Conservation (phyloP, 192 early-diverging fungal genomes). For the Coemansia sp. region DNA sequence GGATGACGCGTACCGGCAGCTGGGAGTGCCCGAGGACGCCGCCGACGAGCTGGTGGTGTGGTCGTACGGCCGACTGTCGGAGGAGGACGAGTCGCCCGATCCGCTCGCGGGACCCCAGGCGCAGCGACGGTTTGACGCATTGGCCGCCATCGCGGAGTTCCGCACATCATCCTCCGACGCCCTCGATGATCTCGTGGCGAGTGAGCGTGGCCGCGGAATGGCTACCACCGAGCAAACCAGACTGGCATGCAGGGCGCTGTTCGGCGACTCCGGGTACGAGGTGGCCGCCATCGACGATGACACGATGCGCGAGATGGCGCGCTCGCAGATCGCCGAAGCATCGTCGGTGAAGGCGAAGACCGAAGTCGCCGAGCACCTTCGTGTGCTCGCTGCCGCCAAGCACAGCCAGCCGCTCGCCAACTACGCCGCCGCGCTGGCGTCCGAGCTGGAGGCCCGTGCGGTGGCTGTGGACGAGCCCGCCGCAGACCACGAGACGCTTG, state of each 20-base stretch:
- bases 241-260: conserved; percentile 49
- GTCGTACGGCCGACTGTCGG: conserved; percentile 51
- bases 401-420: conserved; percentile 20
- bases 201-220: conserved; percentile 58
- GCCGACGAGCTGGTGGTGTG: conserved; percentile 55
- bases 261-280: conserved; percentile 45
- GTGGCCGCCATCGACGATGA: conserved; percentile 30
- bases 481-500: neutral
- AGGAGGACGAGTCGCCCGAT: conserved; percentile 47
- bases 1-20: conserved; percentile 22
- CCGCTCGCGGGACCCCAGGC: conserved; percentile 22
- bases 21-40: conserved; percentile 55
- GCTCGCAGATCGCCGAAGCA: conserved; percentile 19
- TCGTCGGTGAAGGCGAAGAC: conserved; percentile 32
- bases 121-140: conserved; percentile 47
- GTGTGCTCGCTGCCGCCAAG: conserved; percentile 23
- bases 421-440: conserved; percentile 30
- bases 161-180: conserved; percentile 26
- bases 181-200: conserved; percentile 53
- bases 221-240: conserved; percentile 46
- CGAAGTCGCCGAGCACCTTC: conserved; percentile 32
- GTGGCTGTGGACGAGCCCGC: conserved; percentile 12
- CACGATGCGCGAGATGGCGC: conserved; percentile 41
- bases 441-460: conserved; percentile 11
- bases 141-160: conserved; percentile 41